A percentile compares a stretch with the other conserved stretches of the same genome.
phyloP scores from a whole-genome alignment of 345 rosid genomes.

The Nephelium lappaceum region DNA sequence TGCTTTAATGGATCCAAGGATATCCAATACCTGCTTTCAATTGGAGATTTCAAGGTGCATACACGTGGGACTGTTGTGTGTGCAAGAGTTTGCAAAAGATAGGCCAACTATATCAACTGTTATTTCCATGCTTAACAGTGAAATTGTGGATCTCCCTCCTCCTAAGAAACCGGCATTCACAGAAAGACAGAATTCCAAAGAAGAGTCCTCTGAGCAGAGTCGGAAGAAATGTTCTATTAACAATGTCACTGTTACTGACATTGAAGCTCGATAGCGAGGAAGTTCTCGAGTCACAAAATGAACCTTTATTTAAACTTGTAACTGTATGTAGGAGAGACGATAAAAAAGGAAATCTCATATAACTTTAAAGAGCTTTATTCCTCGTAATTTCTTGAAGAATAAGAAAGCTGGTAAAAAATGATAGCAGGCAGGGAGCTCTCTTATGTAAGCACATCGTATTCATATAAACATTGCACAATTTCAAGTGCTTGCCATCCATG shows the following conservation, averaged over 20 bases:
- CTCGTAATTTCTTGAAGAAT: too few relatives aligned
- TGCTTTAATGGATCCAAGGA: slow-evolving; percentile 29
- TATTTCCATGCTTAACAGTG: slow-evolving; percentile 18
- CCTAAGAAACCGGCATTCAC: slow-evolving; percentile 42
- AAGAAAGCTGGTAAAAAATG: too few relatives aligned
- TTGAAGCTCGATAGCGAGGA: background rate
- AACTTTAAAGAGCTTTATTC: too few relatives aligned
- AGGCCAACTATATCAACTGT: slow-evolving; percentile 51
- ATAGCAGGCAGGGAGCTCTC: too few relatives aligned
- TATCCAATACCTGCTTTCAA: slow-evolving; percentile 25
- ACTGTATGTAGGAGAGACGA: too few relatives aligned
- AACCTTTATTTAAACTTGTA: too few relatives aligned
- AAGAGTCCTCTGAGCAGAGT: background rate
- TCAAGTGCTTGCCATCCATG: too few relatives aligned
- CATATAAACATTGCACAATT: too few relatives aligned
- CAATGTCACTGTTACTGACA: background rate
- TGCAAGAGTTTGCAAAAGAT: slow-evolving; percentile 44
- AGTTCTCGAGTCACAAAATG: background rate
- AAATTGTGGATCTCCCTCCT: slow-evolving; percentile 36
- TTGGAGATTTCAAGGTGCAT: slow-evolving; percentile 49
- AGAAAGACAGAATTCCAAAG: background rate
- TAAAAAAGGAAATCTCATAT: too few relatives aligned
- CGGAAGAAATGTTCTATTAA: background rate
- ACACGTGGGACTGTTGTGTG: slow-evolving; percentile 63
- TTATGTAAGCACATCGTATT: too few relatives aligned